phyloP scores from a whole-genome alignment of 2,329 filamentous ascomycete species.

The Ophiostoma sp. region DNA sequence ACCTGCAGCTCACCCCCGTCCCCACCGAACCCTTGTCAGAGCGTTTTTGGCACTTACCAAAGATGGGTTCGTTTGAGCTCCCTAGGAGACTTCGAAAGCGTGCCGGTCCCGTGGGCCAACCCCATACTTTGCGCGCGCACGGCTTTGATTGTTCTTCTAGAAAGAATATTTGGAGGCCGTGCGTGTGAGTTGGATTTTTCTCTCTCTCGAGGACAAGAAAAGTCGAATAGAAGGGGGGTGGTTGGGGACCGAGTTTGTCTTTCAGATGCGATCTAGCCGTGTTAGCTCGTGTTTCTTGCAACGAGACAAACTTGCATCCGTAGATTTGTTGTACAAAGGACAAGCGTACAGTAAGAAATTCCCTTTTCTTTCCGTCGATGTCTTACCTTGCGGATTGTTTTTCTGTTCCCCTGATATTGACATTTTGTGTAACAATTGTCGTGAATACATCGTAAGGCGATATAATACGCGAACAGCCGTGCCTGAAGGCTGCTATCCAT shows the following conservation, averaged over 20 bases:
- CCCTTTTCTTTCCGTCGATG: slow-evolving; percentile 7
- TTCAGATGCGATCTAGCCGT: neutral
- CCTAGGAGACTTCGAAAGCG: neutral
- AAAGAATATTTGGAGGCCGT: neutral
- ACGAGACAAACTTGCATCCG: slow-evolving; percentile 5
- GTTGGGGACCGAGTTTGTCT: neutral
- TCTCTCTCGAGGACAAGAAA: neutral
- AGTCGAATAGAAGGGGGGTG: neutral
- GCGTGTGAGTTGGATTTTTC: neutral
- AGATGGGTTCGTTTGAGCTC: slow-evolving; percentile 2
- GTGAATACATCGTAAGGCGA: neutral
- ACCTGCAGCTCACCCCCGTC: neutral
- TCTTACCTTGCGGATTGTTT: neutral
- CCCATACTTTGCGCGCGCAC: neutral
- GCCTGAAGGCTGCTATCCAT: neutral
- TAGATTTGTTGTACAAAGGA: neutral
- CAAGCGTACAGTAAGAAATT: slow-evolving; percentile 3
- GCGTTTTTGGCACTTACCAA: slow-evolving; percentile 23
- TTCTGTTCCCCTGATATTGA: slow-evolving; percentile 18
- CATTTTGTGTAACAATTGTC: slow-evolving; percentile 12
- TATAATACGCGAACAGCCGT: neutral
- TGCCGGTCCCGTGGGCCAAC: neutral
- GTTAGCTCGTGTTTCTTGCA: neutral
- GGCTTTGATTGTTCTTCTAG: neutral
- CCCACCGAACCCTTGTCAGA: slow-evolving; percentile 9